Conservation (phyloP, 2,329 filamentous ascomycete genomes). For the Calonectria leucothoes region DNA sequence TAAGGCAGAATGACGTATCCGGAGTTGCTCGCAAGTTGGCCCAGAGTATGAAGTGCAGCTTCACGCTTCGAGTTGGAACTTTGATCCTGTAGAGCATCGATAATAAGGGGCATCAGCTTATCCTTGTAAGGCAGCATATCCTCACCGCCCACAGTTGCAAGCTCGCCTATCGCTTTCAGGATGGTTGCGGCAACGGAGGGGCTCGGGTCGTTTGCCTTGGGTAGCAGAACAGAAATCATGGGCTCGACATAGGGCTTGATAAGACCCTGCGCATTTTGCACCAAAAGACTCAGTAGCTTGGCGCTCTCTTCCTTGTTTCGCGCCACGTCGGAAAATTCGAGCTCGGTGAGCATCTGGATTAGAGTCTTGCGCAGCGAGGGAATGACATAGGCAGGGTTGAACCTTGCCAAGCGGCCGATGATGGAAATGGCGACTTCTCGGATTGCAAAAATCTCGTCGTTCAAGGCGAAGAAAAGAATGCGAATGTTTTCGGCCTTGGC, state of each 20-base stretch:
- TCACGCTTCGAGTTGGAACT: conserved; percentile 91
- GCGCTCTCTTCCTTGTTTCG: conserved; percentile 97
- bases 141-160: conserved; percentile 92
- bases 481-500: conserved; percentile 97
- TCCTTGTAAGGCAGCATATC: conserved; percentile 95
- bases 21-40: conserved; percentile 93
- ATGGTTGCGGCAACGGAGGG: conserved; percentile 93
- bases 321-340: conserved; percentile 94
- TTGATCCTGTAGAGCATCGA: conserved; percentile 93
- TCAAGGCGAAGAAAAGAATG: conserved; percentile 93
- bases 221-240: conserved; percentile 93
- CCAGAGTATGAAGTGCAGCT: conserved; percentile 88
- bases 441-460: conserved; percentile 93
- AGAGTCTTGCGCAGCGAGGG: conserved; percentile 94
- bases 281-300: conserved; percentile 89
- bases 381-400: conserved; percentile 98
- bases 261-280: conserved; percentile 90
- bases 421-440: conserved; percentile 96
- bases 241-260: conserved; percentile 98
- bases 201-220: conserved; percentile 87
- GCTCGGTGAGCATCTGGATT: conserved; percentile 94
- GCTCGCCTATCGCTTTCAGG: conserved; percentile 93
- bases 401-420: conserved; percentile 89
- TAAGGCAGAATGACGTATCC: conserved; percentile 99
- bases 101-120: conserved; percentile 92